Percentiles rank a stretch among this genome's conserved stretches.
Conservation (phyloP, 495 filamentous ascomycete species). For the Penicillium canescens region DNA sequence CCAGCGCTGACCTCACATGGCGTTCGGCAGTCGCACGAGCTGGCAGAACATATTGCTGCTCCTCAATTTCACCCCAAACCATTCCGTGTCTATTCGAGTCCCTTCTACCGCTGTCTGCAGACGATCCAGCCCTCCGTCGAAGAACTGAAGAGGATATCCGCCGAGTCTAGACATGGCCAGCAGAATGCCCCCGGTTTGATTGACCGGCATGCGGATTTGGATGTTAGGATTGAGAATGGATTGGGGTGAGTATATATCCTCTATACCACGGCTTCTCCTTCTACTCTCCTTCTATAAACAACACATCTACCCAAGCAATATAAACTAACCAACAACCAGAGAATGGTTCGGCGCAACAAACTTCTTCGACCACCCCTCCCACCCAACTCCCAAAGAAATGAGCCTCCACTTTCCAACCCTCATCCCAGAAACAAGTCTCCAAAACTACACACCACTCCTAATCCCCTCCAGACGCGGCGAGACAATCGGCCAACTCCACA, state of each 20-base stretch:
- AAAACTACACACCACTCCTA: conserved; percentile 56
- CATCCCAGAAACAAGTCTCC: conserved; percentile 38
- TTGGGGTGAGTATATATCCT: conserved; percentile 53
- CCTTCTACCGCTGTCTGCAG: conserved; percentile 91
- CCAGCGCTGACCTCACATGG: conserved; percentile 86
- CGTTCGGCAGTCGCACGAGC: conserved; percentile 77
- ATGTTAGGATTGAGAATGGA: conserved; percentile 71
- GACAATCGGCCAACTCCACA: conserved; percentile 72
- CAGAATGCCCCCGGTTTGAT: conserved; percentile 7
- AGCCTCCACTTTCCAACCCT: conserved; percentile 62
- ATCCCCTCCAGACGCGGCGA: conserved; percentile 73
- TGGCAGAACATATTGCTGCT: conserved; percentile 62
- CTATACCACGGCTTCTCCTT: neutral
- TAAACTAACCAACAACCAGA: conserved; percentile 31
- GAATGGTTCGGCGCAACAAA: conserved; percentile 83
- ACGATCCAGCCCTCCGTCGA: conserved; percentile 74
- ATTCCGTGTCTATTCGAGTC: conserved; percentile 72
- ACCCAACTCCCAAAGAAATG: conserved; percentile 61
- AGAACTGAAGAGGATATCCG: conserved; percentile 39
- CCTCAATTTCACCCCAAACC: conserved; percentile 65
- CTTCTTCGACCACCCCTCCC: conserved; percentile 79
- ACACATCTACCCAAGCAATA: neutral
- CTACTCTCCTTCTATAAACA: neutral
- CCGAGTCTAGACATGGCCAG: neutral
- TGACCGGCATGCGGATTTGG: conserved; percentile 30